Conservation (phyloP, 768 basidiomycete genomes). For the Tricholoma bakamatsutake region DNA sequence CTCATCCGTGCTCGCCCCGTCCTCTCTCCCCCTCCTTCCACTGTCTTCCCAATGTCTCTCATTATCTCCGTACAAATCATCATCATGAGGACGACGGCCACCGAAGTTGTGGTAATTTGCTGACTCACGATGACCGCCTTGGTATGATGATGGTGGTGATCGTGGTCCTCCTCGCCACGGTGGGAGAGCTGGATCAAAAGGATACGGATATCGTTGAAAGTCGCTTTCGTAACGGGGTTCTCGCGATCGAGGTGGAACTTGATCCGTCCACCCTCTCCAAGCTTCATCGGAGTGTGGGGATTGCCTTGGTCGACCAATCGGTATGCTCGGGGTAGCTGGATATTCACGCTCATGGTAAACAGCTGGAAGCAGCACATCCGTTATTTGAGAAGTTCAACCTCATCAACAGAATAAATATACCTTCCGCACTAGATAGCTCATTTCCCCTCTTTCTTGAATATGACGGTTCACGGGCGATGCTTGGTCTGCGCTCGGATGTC, state of each 20-base stretch:
- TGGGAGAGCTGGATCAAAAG: conserved; percentile 8
- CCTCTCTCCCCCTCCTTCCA: conserved; percentile 11
- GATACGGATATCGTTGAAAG: conserved; percentile 11
- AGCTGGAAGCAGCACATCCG: conserved; percentile 4
- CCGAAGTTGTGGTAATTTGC: conserved; percentile 14
- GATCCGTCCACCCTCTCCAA: conserved; percentile 13
- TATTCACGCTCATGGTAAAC: conserved; percentile 10
- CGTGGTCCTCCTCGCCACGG: conserved; percentile 1
- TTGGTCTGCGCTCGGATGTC: conserved; percentile 10
- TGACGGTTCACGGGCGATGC: conserved; percentile 12
- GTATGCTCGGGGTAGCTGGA: conserved; percentile 13
- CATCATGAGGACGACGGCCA: conserved; percentile 3
- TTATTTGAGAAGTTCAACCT: not conserved
- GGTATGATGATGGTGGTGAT: conserved; percentile 14
- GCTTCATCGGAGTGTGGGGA: conserved; percentile 10
- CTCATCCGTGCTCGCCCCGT: conserved; percentile 10
- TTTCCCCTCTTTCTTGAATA: conserved; percentile 6
- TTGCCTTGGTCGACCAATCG: conserved; percentile 10
- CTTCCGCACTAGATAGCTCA: conserved; percentile 7
- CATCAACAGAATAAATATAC: conserved; percentile 3
- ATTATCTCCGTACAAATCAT: conserved; percentile 1
- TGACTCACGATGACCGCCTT: conserved; percentile 11
- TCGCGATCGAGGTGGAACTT: conserved; percentile 5
- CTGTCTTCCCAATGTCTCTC: conserved; percentile 6
- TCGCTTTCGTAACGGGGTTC: conserved; percentile 6